A percentile compares a stretch with the other conserved stretches of the same genome.
Conservation (phyloP, 192 early-diverging fungal genomes). For the Geosiphon pyriformis region DNA sequence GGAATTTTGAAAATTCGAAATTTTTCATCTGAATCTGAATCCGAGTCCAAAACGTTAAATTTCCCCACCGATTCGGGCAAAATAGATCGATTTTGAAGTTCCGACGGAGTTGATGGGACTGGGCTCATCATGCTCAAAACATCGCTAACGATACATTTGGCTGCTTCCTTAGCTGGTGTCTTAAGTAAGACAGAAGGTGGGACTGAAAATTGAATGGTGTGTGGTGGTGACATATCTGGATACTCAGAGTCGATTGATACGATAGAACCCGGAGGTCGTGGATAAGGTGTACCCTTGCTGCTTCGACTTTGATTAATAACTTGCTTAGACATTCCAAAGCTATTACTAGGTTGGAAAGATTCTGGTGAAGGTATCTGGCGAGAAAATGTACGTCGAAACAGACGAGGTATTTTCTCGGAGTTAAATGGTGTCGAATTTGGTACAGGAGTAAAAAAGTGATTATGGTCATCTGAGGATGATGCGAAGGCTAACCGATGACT, state of each 20-base stretch:
- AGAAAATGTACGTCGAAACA: not conserved
- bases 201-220: conserved; percentile 30
- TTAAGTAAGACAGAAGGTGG: conserved; percentile 24
- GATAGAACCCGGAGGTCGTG: not conserved
- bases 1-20: not conserved
- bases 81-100: not conserved
- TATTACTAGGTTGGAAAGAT: not conserved
- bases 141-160: conserved; percentile 30
- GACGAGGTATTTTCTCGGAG: not conserved
- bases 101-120: conserved; percentile 3
- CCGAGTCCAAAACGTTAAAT: not conserved
- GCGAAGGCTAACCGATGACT: not conserved
- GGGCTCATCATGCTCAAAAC: conserved; percentile 20
- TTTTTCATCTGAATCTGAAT: not conserved
- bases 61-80: not conserved
- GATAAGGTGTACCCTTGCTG: not conserved
- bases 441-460: not conserved
- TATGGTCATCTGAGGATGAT: not conserved
- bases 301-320: not conserved
- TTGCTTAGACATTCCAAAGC: not conserved
- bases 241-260: conserved; percentile 9
- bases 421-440: not conserved
- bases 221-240: conserved; percentile 28
- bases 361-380: not conserved
- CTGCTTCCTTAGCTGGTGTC: conserved; percentile 30